Percentiles rank a stretch among this genome's conserved stretches.
These are phyloP conservation scores for Opeltia flavorubescens DNA, from an alignment of 495 filamentous ascomycete species.

Conservation along the genomic window DNA sequence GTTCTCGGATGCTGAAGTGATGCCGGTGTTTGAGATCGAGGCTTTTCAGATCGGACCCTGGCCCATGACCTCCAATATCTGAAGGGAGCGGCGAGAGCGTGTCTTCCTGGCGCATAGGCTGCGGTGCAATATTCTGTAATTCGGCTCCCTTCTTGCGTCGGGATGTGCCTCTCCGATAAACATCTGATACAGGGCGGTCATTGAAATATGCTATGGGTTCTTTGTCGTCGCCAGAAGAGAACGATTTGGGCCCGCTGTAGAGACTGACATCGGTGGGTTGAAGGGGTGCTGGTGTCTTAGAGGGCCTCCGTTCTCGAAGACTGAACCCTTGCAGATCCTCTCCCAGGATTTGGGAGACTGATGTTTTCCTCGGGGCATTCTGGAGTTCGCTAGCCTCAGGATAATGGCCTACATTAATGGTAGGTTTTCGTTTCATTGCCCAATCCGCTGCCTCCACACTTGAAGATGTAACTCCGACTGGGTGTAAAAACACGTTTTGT, in stretches of 20 bases:
- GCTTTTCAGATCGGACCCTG: conserved; percentile 1
- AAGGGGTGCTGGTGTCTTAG: neutral
- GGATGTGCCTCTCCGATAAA: neutral
- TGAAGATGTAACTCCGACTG: neutral
- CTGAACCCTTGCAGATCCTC: neutral
- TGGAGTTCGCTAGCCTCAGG: neutral
- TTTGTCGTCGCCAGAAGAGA: neutral
- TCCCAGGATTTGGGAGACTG: neutral
- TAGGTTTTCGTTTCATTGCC: neutral
- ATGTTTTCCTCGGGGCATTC: neutral
- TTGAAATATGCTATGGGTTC: conserved; percentile 2
- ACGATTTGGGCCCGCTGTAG: neutral
- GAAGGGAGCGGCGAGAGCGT: conserved; percentile 11
- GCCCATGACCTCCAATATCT: conserved; percentile 4
- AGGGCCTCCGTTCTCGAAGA: neutral
- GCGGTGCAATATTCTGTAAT: neutral
- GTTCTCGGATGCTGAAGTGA: conserved; percentile 19
- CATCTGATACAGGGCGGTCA: neutral
- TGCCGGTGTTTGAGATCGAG: conserved; percentile 17
- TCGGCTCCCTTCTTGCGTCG: neutral
- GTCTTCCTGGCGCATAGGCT: neutral
- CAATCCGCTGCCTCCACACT: neutral
- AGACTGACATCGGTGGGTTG: neutral
- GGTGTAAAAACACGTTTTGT: neutral
- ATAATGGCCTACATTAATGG: neutral